Conservation (phyloP, 176 grass and related monocot species). For the Hordeum vulgare region MorexV3_pseudomolecules_assembly NC_058524.1:130383516-130384015, state of each 20-base stretch:
- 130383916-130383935: background rate
- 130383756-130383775: no score
- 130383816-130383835: background rate
- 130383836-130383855: slow-evolving; percentile 2
- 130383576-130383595: slow-evolving; percentile 24
- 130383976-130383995: slow-evolving; percentile 14
- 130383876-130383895: slow-evolving; percentile 11
- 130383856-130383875: slow-evolving; percentile 5
- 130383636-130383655: no score
- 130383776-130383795: no score
- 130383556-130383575: slow-evolving; percentile 5
- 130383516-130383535: background rate
- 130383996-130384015: slow-evolving; percentile 7
- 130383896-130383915: background rate
- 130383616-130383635: background rate
- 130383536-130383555: slow-evolving; percentile 15
- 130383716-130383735: no score
- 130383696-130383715: no score
- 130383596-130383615: slow-evolving; percentile 3
- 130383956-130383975: background rate
- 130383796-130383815: no score
- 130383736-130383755: no score
- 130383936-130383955: background rate
- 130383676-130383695: no score
- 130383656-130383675: no score